Conservation (phyloP, 208 protist genomes). For the Leptomonas seymouri region DNA sequence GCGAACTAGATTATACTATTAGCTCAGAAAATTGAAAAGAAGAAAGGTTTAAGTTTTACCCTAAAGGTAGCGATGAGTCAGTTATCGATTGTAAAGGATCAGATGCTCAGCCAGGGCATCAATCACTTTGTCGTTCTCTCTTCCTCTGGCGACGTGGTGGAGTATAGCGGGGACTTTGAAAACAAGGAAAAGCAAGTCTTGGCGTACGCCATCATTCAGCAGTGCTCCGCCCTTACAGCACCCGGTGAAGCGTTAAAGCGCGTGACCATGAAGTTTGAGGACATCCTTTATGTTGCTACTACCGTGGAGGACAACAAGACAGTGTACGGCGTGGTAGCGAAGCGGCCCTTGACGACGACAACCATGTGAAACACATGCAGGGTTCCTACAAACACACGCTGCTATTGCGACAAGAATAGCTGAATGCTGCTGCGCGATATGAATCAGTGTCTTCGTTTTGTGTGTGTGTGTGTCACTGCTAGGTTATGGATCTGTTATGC, state of each 20-base stretch:
- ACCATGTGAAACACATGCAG: constrained; percentile 12
- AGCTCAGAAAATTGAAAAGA: too few relatives aligned
- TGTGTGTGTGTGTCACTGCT: too few relatives aligned
- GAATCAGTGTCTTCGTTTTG: too few relatives aligned
- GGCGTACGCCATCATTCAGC: constrained; percentile 77
- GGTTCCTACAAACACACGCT: too few relatives aligned
- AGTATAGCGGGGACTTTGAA: constrained; percentile 81
- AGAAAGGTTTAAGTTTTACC: too few relatives aligned
- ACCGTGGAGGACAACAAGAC: constrained; percentile 41
- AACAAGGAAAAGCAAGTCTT: constrained; percentile 65
- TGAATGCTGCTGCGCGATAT: too few relatives aligned
- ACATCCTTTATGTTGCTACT: constrained; percentile 80
- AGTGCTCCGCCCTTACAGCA: constrained; percentile 51
- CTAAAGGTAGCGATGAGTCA: constrained; percentile 51
- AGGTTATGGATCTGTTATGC: too few relatives aligned
- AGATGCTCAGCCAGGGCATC: constrained; percentile 78
- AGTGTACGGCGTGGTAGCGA: constrained; percentile 72
- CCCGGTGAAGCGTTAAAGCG: constrained; percentile 68
- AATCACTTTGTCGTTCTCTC: constrained; percentile 87
- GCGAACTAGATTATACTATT: too few relatives aligned
- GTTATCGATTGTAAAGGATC: constrained; percentile 77
- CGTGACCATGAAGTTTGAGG: constrained; percentile 77
- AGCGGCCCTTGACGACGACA: constrained; percentile 37
- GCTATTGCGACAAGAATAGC: too few relatives aligned
- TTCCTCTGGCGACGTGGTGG: constrained; percentile 62